Percentiles rank a stretch among this genome's conserved stretches.
These are phyloP conservation scores for Exophiala oligosperma DNA, from an alignment of 2,329 filamentous ascomycete species.

Conservation along the genomic window DNA sequence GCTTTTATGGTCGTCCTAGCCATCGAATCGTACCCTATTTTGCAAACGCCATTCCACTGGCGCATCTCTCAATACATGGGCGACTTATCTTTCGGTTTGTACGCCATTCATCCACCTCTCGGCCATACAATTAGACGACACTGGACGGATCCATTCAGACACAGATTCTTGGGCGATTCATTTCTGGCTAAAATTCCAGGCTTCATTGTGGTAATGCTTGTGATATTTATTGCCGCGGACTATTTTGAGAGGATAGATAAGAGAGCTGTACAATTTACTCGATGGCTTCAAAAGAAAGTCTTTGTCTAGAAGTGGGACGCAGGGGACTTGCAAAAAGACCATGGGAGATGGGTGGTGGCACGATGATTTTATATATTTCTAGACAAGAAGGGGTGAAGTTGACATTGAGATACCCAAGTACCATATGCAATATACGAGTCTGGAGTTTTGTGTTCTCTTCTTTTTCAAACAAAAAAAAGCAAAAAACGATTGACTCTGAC, in stretches of 20 bases:
- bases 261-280: not conserved
- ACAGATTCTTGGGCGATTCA: not conserved
- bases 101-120: conserved; percentile 40
- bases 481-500: no score
- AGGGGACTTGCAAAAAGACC: no score
- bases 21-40: conserved; percentile 41
- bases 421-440: no score
- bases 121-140: not conserved
- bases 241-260: not conserved
- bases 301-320: not conserved
- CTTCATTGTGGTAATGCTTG: not conserved
- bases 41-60: conserved; percentile 45
- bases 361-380: no score
- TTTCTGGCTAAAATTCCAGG: not conserved
- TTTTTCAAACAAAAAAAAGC: no score
- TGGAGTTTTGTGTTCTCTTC: no score
- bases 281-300: not conserved
- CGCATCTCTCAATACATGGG: conserved; percentile 47
- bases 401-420: no score
- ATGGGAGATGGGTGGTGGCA: no score
- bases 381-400: no score
- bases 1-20: conserved; percentile 42
- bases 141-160: not conserved
- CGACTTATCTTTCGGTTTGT: conserved; percentile 48
- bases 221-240: not conserved